These are phyloP conservation scores for Sungouiella blattae DNA, from an alignment of 805 yeast species.

Conservation along the genomic window DNA sequence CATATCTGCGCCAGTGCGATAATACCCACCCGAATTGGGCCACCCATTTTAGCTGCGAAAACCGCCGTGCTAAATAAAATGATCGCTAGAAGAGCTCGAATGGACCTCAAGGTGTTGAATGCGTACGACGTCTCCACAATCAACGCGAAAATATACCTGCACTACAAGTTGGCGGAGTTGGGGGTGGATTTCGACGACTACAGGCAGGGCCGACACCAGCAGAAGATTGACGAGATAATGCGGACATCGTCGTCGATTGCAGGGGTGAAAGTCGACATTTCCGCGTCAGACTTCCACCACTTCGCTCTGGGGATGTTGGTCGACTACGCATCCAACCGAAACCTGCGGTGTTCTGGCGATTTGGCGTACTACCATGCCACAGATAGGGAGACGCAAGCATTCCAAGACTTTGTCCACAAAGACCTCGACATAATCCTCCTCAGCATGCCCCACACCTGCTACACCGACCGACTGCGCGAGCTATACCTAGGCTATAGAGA, in stretches of 20 bases:
- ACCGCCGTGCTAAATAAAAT: too few species aligned
- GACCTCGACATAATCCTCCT: too few species aligned
- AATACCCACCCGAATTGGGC: too few species aligned
- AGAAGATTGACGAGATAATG: not conserved
- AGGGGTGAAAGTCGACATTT: conserved; percentile 5
- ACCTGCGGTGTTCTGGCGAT: not conserved
- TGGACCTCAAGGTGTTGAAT: too few species aligned
- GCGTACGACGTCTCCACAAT: not conserved
- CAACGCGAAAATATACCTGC: conserved; percentile 9
- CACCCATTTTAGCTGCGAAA: too few species aligned
- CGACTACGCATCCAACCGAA: conserved; percentile 5
- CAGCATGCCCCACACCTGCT: too few species aligned
- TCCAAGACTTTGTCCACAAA: not conserved
- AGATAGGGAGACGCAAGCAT: not conserved
- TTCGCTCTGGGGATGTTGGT: conserved; percentile 8
- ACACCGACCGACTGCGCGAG: too few species aligned
- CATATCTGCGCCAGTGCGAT: too few species aligned
- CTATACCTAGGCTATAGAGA: too few species aligned
- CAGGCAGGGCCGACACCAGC: conserved; percentile 4
- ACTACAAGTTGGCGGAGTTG: conserved; percentile 2
- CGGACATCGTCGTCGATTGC: not conserved
- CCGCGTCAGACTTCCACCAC: conserved; percentile 9
- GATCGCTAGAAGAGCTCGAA: too few species aligned
- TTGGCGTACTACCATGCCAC: not conserved
- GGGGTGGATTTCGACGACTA: conserved; percentile 10